phyloP scores from a whole-genome alignment of 202 grass and related monocot genomes.

The Schoenoplectus triqueter region DNA sequence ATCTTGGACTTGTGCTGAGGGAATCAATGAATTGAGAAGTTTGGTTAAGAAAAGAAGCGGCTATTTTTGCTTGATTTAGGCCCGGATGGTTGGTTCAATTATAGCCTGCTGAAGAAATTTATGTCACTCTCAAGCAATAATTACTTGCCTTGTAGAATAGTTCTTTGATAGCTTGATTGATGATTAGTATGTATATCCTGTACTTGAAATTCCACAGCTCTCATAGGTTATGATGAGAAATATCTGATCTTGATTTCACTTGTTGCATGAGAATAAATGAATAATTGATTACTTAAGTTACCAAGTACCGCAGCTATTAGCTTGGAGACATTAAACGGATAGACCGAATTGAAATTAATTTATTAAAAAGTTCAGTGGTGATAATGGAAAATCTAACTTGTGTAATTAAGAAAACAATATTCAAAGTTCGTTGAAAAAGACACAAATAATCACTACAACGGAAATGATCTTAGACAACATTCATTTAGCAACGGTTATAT shows the following conservation, averaged over 20 bases:
- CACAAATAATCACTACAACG: too few species aligned
- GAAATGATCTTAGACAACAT: too few species aligned
- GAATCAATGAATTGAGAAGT: conserved; percentile 28
- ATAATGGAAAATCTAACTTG: background rate
- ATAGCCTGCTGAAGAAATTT: background rate
- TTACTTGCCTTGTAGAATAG: conserved; percentile 31
- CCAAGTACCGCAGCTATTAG: background rate
- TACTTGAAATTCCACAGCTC: background rate
- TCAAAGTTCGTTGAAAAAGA: background rate
- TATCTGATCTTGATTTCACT: conserved; percentile 19
- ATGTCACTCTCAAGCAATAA: conserved; percentile 36
- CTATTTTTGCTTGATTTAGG: conserved; percentile 31
- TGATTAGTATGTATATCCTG: background rate
- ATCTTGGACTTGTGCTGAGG: conserved; percentile 30
- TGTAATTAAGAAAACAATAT: background rate
- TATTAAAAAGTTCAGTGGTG: background rate
- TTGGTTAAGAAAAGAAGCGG: conserved; percentile 28
- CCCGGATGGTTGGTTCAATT: conserved; percentile 20
- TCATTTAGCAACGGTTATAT: too few species aligned
- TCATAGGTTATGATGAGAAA: background rate
- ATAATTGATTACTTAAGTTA: conserved; percentile 20
- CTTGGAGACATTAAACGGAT: background rate
- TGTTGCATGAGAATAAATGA: background rate
- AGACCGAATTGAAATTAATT: background rate
- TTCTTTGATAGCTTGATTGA: background rate